Evolutionary conservation across 768 basidiomycete genomes (phyloP), one percentile per base, ranked within the genome.

Genomic region (Suillus fuscotomentosus): DNA sequence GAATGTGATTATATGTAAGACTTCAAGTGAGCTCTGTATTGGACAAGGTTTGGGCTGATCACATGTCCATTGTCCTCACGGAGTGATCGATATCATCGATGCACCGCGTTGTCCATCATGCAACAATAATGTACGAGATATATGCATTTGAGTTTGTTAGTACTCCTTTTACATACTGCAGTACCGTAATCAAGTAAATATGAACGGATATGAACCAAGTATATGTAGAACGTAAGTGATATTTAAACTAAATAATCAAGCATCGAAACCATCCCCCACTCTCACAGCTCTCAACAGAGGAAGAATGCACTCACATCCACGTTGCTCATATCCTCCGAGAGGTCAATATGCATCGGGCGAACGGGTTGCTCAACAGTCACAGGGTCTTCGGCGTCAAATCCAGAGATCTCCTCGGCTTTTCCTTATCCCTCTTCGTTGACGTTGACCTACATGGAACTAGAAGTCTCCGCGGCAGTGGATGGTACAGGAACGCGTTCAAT

Each of bases 301-400:
- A 50, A 8, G 22, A 27, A 51, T 14, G 60, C 24, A 20, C 39
- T 17, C 9, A 39, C 51, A 13, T 61, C 34, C 27, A 24, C 27
- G 8, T 50, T 24, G 14, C 22, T 14, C 6, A 24, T 11, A 6
- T 88, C 84, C 75, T 89, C 63, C 63, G 22, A 60, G 60, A 17
- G 61, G 24, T 47, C 68, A 2, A 74, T 45, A 66, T 76, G 71
- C 66, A 86, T 45, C 20, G 20, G 83, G 41, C 84, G 79, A 17
- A 77, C 60, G 9, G 3, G 20, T 45, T 45, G 57, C 8, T 20
- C 42, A 5, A 43, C 8, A 43, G 42, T 8, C 42, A 43, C 42
- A 71, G 50, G n/a, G 75, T 67, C 60, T n/a, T 27, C 27, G 9
- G 67, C 41, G 20, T 60, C 67, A 8, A 53, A 60, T 27, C 34